Evolutionary conservation across 208 protist genomes (phyloP), one percentile per base, ranked within the genome.

Genomic region (Trypanosoma vivax): DNA sequence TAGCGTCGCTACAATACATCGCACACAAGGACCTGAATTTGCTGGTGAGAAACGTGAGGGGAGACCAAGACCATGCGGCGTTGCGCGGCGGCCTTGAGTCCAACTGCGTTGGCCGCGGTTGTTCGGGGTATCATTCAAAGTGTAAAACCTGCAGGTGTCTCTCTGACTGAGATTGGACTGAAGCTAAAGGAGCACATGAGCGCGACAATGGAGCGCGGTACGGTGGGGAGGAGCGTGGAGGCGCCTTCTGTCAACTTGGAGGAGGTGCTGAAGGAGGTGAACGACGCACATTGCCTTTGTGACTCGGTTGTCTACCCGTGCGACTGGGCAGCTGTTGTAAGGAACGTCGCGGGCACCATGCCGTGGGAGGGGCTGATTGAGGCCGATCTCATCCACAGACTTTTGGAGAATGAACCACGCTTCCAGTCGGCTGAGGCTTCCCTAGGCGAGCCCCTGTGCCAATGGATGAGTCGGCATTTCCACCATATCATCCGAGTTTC

Each of bases 331-430:
- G 45, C 50, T 5, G 60, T 53, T 9, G 39, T 88, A 46, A 29
- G 27, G 30, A 40, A 14, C 16, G 46, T 83, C 9, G 72, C 79
- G 4, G 45, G 43, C 4, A 0, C 3, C 4, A 50, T 92, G 13
- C 85, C 85, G 1, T 58, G 55, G 29, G 85, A 92, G 45, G 85
- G 85, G 5, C 73, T 77, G 35, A 69, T 68, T 19, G 81, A 92
- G 64, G 27, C 16, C 4, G 63, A 65, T 21, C 49, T 90, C 11
- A 23, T 75, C 25, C 13, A 52, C 7, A 29, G 23, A 27, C 50
- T 92, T 31, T 39, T 34, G 7, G 16, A 49, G 9, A 33, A 46
- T 19, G 63, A 58, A 35, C 31, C 66, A 5, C 33, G 53, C 18
- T 50, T 84, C 18, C 45, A 40, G 30, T 11, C 16, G n/a, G 38